These are phyloP conservation scores for Candida sojae DNA, from an alignment of 1,139 yeast species.

Conservation along the genomic window DNA sequence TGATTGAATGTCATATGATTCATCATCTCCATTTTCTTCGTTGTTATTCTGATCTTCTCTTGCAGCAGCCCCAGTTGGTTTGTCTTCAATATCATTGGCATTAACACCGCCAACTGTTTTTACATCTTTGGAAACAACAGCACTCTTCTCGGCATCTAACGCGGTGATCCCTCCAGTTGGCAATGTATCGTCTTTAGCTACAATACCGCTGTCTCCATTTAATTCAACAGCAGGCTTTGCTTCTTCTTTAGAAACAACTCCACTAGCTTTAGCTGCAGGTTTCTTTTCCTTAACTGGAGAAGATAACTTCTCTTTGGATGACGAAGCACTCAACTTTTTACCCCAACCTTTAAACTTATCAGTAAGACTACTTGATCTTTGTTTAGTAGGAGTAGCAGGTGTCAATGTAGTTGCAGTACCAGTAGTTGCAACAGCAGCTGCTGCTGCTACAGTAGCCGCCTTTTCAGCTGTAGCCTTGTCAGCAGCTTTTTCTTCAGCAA, in stretches of 20 bases:
- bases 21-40: conserved; percentile 16
- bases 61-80: conserved; percentile 4
- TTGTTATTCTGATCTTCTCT: neutral
- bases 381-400: conserved; percentile 11
- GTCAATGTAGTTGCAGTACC: conserved; percentile 12
- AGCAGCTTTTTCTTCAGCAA: conserved; percentile 4
- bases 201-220: neutral
- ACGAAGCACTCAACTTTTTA: conserved; percentile 16
- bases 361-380: conserved; percentile 21
- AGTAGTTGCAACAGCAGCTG: conserved; percentile 7
- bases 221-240: conserved; percentile 7
- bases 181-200: conserved; percentile 7
- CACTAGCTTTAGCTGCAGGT: conserved; percentile 4
- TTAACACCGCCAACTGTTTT: conserved; percentile 10
- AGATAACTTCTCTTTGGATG: conserved; percentile 1
- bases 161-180: conserved; percentile 9
- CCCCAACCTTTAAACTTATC: conserved; percentile 25
- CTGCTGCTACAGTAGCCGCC: conserved; percentile 12
- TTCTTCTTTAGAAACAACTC: conserved; percentile 6
- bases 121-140: conserved; percentile 6
- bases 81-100: conserved; percentile 11
- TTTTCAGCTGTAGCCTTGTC: conserved; percentile 7
- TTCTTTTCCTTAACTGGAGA: conserved; percentile 5
- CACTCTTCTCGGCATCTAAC: conserved; percentile 3
- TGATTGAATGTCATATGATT: conserved; percentile 37